Evolutionary conservation across 202 grass and related monocot genomes (phyloP).

Genomic region (Dendrocalamus latiflorus): DNA sequence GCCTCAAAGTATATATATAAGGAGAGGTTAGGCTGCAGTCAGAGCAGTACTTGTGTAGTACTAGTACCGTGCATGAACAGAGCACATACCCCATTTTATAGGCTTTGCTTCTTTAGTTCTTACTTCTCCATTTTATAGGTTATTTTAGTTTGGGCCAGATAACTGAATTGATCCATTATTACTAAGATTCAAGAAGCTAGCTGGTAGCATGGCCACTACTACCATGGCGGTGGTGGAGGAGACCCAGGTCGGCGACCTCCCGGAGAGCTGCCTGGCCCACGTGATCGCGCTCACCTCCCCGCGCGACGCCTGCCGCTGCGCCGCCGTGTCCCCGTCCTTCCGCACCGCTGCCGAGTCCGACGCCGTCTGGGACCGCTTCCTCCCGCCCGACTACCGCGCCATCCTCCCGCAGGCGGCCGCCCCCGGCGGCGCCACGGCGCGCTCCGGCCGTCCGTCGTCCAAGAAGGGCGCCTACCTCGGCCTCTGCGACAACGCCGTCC

Average conservation of each 20-base stretch:
- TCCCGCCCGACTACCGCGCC: constrained; percentile 3
- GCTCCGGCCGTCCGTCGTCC: neutral
- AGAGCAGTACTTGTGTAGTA: no score
- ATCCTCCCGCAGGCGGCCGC: neutral
- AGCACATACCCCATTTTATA: neutral
- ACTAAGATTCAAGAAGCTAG: neutral
- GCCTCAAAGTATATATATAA: neutral
- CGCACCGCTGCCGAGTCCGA: constrained; percentile 33
- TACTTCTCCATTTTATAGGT: neutral
- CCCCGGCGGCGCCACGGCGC: neutral
- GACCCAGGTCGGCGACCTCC: constrained; percentile 26
- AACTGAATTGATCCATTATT: neutral
- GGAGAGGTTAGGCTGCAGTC: neutral
- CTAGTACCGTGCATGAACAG: neutral
- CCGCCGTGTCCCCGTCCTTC: constrained; percentile 43
- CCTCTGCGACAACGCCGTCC: constrained; percentile 26
- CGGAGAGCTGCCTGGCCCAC: constrained; percentile 23
- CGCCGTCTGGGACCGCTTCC: constrained; percentile 37
- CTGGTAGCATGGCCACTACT: neutral
- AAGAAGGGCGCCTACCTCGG: constrained; percentile 25
- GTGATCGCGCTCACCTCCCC: constrained; percentile 38
- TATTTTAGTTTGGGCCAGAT: neutral
- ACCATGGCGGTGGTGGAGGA: neutral
- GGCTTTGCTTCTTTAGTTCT: no score
- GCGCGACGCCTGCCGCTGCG: constrained; percentile 25